Percentiles rank a stretch among this genome's conserved stretches.
phyloP scores from a whole-genome alignment of 768 basidiomycete genomes.

The Boletus vinaceobasis region DNA sequence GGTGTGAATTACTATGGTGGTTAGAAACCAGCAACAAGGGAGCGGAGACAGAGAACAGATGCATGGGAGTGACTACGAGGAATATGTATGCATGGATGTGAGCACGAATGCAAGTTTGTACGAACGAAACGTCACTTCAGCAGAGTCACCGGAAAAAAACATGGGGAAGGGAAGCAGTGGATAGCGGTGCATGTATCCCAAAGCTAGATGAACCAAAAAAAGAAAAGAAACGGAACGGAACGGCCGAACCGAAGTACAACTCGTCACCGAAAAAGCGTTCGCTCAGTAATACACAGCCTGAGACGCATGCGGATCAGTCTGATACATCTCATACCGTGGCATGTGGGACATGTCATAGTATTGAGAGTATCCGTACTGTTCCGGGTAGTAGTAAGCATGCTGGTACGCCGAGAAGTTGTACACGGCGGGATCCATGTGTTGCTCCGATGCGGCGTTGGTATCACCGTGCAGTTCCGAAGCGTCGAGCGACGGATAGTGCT shows the following conservation, averaged over 20 bases:
- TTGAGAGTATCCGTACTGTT: slow-evolving; percentile 60
- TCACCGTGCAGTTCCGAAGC: slow-evolving; percentile 16
- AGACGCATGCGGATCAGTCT: slow-evolving; percentile 46
- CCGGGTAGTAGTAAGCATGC: slow-evolving; percentile 68
- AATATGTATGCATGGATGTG: slow-evolving; percentile 25
- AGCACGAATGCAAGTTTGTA: slow-evolving; percentile 26
- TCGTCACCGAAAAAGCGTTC: slow-evolving; percentile 7
- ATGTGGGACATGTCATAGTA: slow-evolving; percentile 68
- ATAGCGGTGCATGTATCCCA: slow-evolving; percentile 23
- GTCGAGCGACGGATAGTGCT: slow-evolving; percentile 12
- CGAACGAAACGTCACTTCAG: slow-evolving; percentile 19
- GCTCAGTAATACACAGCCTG: slow-evolving; percentile 60
- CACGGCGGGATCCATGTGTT: slow-evolving; percentile 36
- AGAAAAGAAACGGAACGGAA: neutral
- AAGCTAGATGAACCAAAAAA: slow-evolving; percentile 20
- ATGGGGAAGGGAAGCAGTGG: slow-evolving; percentile 3
- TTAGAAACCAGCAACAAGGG: slow-evolving; percentile 12
- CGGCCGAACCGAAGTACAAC: slow-evolving; percentile 11
- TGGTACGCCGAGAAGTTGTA: slow-evolving; percentile 56
- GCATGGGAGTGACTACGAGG: slow-evolving; percentile 18
- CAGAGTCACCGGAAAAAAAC: slow-evolving; percentile 11
- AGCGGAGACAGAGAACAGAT: slow-evolving; percentile 11
- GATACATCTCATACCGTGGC: slow-evolving; percentile 67
- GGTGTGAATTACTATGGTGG: neutral
- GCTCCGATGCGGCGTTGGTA: slow-evolving; percentile 19